Conservation (phyloP, 176 grass and related monocot species). For the Avena eriantha region DNA sequence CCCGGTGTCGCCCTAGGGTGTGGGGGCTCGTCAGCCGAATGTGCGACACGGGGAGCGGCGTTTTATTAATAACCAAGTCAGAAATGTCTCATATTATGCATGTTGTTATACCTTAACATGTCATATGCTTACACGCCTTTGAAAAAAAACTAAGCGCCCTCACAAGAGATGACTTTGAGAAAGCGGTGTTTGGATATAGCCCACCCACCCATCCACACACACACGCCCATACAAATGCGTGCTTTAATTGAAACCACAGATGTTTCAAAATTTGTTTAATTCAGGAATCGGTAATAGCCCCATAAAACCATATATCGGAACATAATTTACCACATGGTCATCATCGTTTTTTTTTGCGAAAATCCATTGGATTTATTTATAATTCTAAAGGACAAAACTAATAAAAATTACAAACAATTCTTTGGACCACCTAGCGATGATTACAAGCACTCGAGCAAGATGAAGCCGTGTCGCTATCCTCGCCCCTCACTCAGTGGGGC, state of each 20-base stretch:
- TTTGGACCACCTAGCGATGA: no score
- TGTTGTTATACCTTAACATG: not conserved
- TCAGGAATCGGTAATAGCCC: not conserved
- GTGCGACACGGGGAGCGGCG: no score
- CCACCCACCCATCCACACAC: no score
- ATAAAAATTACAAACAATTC: no score
- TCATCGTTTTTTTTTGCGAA: not conserved
- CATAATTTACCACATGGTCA: not conserved
- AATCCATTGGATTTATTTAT: no score
- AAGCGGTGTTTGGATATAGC: not conserved
- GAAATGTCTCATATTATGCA: not conserved
- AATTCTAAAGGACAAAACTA: no score
- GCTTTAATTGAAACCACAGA: not conserved
- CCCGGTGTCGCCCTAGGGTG: no score
- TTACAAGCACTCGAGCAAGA: no score
- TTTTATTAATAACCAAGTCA: no score
- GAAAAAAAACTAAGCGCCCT: not conserved
- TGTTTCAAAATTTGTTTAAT: not conserved
- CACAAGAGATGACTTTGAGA: not conserved
- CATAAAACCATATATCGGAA: not conserved
- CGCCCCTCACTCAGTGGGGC: no score
- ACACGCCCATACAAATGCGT: not conserved
- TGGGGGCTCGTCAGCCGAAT: no score
- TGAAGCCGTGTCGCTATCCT: no score
- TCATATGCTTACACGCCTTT: not conserved